Evolutionary conservation across 176 grass and related monocot species (phyloP).

Genomic region (Musa acuminata): DNA sequence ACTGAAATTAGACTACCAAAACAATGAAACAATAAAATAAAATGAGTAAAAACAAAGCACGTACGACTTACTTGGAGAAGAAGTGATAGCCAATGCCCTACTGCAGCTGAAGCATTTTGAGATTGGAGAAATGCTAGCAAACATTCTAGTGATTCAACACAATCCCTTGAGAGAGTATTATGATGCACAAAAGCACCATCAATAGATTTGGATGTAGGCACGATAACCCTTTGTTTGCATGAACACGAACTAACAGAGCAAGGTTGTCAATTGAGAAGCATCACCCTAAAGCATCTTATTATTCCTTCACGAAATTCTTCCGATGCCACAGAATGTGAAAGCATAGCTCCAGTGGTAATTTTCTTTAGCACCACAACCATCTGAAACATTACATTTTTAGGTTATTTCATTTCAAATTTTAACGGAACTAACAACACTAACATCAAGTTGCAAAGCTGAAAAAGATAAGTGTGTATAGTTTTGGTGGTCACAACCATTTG

Average conservation of each 20-base stretch:
- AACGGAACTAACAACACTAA: conserved; percentile 31
- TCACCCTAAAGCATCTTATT: conserved; percentile 71
- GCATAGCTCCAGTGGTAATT: conserved; percentile 61
- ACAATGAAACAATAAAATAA: too few relatives aligned
- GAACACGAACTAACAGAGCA: conserved; percentile 47
- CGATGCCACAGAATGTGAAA: conserved; percentile 67
- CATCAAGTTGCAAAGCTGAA: too few relatives aligned
- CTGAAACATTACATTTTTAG: conserved; percentile 22
- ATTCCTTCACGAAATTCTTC: conserved; percentile 81
- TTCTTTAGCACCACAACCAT: conserved; percentile 77
- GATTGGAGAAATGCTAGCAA: conserved; percentile 78
- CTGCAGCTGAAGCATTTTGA: conserved; percentile 70
- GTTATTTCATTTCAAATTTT: background rate
- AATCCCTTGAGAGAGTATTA: conserved; percentile 19
- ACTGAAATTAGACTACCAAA: too few relatives aligned
- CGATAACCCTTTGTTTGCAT: conserved; percentile 47
- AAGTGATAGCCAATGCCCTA: conserved; percentile 92
- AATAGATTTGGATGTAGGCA: conserved; percentile 30
- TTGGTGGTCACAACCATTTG: too few relatives aligned
- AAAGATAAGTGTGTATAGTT: too few relatives aligned
- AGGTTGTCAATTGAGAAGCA: conserved; percentile 55
- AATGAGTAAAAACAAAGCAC: too few relatives aligned
- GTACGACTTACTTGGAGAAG: too few relatives aligned
- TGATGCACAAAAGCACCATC: conserved; percentile 7
- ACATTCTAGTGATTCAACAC: conserved; percentile 48